Evolutionary conservation across 108 stramenopile genomes (phyloP), one percentile per base, ranked within the genome.

Genomic region (Schizochytrium sp.): DNA sequence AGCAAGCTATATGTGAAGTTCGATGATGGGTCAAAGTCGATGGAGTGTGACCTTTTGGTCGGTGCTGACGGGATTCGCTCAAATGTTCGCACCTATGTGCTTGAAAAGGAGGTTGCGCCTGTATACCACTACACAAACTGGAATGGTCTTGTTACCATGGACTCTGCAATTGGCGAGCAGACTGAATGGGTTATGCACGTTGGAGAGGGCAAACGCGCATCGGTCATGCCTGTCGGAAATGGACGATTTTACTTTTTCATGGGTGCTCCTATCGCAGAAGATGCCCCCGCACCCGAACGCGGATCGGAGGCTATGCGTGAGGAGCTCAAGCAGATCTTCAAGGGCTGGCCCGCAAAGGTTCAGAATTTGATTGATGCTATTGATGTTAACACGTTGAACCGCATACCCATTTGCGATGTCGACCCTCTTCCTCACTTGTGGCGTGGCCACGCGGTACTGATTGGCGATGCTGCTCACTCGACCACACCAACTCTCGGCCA

Each of bases 111-210:
- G 28, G 47, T 83, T 7, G 15, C 28, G n/a, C 50, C 53, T 1
- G 76, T 83, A 5, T 83, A 83, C 76, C 76, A 83, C 76, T 83
- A 83, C 76, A 83, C 76, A 13, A 83, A 83, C 28, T 83, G 76
- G 76, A 83, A 83, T 28, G 76, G 76, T 28, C 47, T 83, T 8
- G 53, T 83, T 7, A 49, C 19, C 38, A 83, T 83, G 76, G 53
- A 49, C 53, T 13, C 76, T n/a, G 3, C 19, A 38, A n/a, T 83
- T 13, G 76, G 76, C 47, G 40, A 83, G 50, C 28, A 47, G 53
- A 83, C 19, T 28, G 76, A 83, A 53, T 83, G 76, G 76, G 53
- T 83, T 53, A 83, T 83, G 76, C 53, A 83, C 76, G 76, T 83
- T n/a, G 76, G 76, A 47, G 76, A 83, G 76, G 76, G 76, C 13